phyloP scores from a whole-genome alignment of 2,329 filamentous ascomycete genomes.

The Rhinocladiella similis region DNA sequence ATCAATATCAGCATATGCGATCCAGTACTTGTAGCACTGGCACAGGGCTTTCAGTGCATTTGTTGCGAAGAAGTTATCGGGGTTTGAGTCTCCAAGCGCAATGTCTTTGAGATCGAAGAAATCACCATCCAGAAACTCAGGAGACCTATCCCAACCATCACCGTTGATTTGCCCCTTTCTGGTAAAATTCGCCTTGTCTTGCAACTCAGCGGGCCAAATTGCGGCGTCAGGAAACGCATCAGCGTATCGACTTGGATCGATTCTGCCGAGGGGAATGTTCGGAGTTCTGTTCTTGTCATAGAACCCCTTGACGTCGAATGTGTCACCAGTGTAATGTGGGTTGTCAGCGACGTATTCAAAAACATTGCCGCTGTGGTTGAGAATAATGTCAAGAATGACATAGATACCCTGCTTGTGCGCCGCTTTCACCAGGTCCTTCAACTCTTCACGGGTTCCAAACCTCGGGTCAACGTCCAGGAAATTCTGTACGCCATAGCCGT shows the following conservation, averaged over 20 bases:
- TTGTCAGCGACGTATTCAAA: conserved; percentile 11
- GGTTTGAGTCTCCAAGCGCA: conserved; percentile 4
- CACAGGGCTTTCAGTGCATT: conserved; percentile 6
- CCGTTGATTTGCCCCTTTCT: conserved; percentile 16
- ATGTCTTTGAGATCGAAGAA: conserved; percentile 18
- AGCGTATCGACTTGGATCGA: conserved; percentile 3
- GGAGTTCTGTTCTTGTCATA: conserved; percentile 9
- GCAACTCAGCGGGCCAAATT: conserved; percentile 11
- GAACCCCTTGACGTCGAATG: conserved; percentile 11
- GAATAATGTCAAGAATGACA: conserved; percentile 16
- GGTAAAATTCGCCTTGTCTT: conserved; percentile 9
- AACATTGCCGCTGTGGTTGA: conserved; percentile 14
- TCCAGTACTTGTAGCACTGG: conserved; percentile 18
- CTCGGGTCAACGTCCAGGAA: conserved; percentile 13
- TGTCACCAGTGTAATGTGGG: conserved; percentile 10
- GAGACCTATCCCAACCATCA: conserved; percentile 13
- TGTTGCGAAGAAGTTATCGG: conserved; percentile 10
- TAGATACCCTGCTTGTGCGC: conserved; percentile 13
- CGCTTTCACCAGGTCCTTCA: conserved; percentile 8
- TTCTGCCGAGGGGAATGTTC: conserved; percentile 8
- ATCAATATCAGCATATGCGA: conserved; percentile 14
- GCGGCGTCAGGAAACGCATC: conserved; percentile 11
- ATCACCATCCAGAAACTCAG: conserved; percentile 17
- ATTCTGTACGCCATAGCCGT: conserved; percentile 15
- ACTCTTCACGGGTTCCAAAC: conserved; percentile 13